Conservation (phyloP, 2,329 filamentous ascomycete species). For the Exophiala mesophila region DNA sequence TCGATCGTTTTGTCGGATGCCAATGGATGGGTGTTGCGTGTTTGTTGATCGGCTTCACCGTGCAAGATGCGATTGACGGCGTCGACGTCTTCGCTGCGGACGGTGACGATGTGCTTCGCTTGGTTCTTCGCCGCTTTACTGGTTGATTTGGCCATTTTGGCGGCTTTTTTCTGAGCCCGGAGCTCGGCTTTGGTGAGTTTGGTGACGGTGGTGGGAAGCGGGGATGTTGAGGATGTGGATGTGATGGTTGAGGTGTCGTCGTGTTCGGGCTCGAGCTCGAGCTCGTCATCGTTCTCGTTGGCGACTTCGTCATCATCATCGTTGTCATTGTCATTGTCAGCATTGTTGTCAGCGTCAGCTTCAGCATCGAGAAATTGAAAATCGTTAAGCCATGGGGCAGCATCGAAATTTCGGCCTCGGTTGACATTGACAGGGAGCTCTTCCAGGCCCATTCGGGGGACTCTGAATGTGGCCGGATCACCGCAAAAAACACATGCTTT, state of each 20-base stretch:
- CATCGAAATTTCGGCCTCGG: neutral
- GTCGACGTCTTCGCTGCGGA: conserved; percentile 20
- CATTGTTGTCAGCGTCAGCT: neutral
- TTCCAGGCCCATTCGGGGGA: conserved; percentile 5
- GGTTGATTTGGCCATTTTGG: conserved; percentile 22
- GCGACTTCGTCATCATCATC: conserved; percentile 8
- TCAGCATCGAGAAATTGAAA: neutral
- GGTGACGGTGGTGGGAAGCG: conserved; percentile 1
- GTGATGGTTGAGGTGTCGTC: conserved; percentile 14
- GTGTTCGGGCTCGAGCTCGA: conserved; percentile 3
- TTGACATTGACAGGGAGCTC: conserved; percentile 13
- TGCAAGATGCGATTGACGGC: conserved; percentile 21
- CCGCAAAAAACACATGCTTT: neutral
- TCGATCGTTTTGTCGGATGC: conserved; percentile 25
- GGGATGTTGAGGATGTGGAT: conserved; percentile 9
- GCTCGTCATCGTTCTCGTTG: conserved; percentile 8
- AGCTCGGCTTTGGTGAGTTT: conserved; percentile 23
- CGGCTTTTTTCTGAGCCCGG: conserved; percentile 22
- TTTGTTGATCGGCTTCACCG: conserved; percentile 11
- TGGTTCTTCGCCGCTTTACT: conserved; percentile 26
- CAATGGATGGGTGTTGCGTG: conserved; percentile 18
- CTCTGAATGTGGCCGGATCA: neutral
- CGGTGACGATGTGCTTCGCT: conserved; percentile 15
- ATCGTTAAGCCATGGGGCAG: neutral
- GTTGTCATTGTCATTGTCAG: conserved; percentile 1